Evolutionary conservation across 2,329 filamentous ascomycete species (phyloP).

Genomic region (Penicillium sp.): DNA sequence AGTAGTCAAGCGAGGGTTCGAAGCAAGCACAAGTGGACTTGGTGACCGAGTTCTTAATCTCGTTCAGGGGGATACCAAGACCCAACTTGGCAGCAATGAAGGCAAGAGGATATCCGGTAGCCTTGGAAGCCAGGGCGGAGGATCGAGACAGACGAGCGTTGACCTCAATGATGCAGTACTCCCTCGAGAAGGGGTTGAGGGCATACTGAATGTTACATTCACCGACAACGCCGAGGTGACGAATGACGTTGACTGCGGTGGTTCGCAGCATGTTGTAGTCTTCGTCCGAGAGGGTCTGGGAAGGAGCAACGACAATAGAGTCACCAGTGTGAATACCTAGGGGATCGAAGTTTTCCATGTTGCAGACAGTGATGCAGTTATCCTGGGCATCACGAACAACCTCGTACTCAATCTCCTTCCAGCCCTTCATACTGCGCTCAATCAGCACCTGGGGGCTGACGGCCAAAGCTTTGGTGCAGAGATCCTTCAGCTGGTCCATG

Average conservation of each 20-base stretch:
- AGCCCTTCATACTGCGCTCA: slow-evolving; percentile 98
- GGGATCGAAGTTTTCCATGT: slow-evolving; percentile 99
- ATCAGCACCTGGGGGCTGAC: slow-evolving; percentile 94
- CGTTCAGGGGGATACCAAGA: slow-evolving; percentile 89
- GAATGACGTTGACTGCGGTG: slow-evolving; percentile 94
- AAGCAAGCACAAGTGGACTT: slow-evolving; percentile 96
- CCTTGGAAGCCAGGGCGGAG: slow-evolving; percentile 93
- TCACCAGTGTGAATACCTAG: slow-evolving; percentile 97
- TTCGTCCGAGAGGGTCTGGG: slow-evolving; percentile 92
- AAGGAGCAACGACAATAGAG: slow-evolving; percentile 95
- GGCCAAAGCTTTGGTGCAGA: slow-evolving; percentile 93
- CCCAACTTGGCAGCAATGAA: slow-evolving; percentile 97
- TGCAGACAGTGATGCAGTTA: slow-evolving; percentile 99
- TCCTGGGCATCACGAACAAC: slow-evolving; percentile 92
- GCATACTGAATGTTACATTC: slow-evolving; percentile 99
- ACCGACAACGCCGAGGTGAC: slow-evolving; percentile 93
- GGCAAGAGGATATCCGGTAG: slow-evolving; percentile 90
- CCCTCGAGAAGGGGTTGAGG: slow-evolving; percentile 87
- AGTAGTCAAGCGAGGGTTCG: slow-evolving; percentile 95
- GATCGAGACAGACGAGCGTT: slow-evolving; percentile 95
- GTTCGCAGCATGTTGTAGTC: slow-evolving; percentile 99
- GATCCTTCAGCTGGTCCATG: slow-evolving; percentile 73
- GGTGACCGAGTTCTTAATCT: slow-evolving; percentile 94
- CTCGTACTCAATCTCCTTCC: slow-evolving; percentile 99
- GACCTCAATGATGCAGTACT: slow-evolving; percentile 99